Evolutionary conservation across 106 monocot genomes (phyloP).

Genomic region (Dendrobium chrysotoxum): DNA sequence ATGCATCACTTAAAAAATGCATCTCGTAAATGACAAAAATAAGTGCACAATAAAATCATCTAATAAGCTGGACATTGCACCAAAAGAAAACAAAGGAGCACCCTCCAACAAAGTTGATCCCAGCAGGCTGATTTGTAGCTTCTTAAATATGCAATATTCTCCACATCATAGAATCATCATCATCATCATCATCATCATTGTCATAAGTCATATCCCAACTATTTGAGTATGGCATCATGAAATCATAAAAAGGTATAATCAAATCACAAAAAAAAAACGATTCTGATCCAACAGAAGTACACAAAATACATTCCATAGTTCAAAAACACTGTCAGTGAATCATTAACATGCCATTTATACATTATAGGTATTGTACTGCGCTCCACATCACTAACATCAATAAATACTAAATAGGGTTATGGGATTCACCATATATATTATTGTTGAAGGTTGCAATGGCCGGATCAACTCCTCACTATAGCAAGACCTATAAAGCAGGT

Average conservation of each 20-base stretch:
- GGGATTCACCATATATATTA: too few species aligned
- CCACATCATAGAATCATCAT: not conserved
- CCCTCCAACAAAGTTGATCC: not conserved
- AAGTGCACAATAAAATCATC: not conserved
- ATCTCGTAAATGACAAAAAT: not conserved
- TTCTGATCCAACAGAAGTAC: not conserved
- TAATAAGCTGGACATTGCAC: not conserved
- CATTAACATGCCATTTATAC: not conserved
- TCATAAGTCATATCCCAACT: too few species aligned
- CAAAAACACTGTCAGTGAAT: not conserved
- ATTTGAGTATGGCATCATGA: too few species aligned
- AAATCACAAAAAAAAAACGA: too few species aligned
- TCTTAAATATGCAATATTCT: not conserved
- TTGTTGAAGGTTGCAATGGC: too few species aligned
- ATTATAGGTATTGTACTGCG: not conserved
- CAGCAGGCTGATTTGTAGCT: not conserved
- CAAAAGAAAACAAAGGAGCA: not conserved
- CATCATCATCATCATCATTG: too few species aligned
- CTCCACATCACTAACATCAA: too few species aligned
- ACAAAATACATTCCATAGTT: not conserved
- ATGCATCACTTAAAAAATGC: not conserved
- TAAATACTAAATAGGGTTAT: too few species aligned
- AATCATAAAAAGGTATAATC: too few species aligned
- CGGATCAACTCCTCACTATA: too few species aligned
- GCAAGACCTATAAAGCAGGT: too few species aligned